Evolutionary conservation across 306 rosid species (phyloP).

Genomic region (Argentina anserina): DNA sequence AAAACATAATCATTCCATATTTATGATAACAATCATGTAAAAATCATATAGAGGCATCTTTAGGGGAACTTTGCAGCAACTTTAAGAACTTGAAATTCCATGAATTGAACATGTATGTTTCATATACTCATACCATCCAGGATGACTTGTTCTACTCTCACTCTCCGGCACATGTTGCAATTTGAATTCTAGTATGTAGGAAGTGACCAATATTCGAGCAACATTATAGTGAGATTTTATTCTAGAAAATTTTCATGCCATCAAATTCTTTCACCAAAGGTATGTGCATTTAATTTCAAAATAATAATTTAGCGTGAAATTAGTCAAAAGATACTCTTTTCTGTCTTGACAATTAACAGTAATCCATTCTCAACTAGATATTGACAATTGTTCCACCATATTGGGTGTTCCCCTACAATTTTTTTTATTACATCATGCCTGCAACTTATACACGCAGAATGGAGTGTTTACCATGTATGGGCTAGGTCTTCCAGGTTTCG

Average conservation of each 20-base stretch:
- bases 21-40: background rate
- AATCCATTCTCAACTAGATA: background rate
- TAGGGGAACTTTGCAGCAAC: background rate
- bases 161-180: background rate
- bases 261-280: background rate
- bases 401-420: background rate
- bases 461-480: conserved; percentile 59
- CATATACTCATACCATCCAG: background rate
- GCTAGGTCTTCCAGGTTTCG: conserved; percentile 69
- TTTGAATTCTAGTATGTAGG: background rate
- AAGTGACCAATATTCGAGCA: background rate
- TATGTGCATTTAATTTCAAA: background rate
- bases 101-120: background rate
- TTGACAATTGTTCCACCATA: background rate
- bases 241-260: background rate
- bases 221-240: background rate
- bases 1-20: background rate
- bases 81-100: background rate
- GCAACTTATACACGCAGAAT: background rate
- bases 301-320: background rate
- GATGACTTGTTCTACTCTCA: background rate
- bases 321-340: background rate
- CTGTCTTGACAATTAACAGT: background rate
- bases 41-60: background rate
- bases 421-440: background rate